Conservation (phyloP, 768 basidiomycete genomes). For the Leccinellum rugosiceps region DNA sequence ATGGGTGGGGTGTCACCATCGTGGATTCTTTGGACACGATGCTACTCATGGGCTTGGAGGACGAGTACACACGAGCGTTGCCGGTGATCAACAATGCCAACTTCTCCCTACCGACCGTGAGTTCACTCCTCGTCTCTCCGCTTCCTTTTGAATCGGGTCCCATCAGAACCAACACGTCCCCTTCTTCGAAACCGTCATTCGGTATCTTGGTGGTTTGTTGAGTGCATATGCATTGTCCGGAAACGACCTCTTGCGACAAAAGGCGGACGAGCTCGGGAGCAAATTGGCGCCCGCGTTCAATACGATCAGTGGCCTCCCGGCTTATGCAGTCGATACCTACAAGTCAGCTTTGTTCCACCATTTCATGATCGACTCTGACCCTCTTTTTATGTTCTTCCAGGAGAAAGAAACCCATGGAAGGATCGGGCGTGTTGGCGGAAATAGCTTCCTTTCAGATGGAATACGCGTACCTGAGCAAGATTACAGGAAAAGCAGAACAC, state of each 20-base stretch:
- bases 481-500: constrained; percentile 68
- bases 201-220: constrained; percentile 84
- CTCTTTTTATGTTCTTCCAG: neutral
- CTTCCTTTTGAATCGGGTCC: neutral
- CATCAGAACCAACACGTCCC: constrained; percentile 36
- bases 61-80: constrained; percentile 66
- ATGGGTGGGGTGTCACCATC: constrained; percentile 75
- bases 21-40: constrained; percentile 86
- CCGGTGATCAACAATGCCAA: constrained; percentile 45
- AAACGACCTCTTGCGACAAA: constrained; percentile 57
- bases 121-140: neutral
- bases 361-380: neutral
- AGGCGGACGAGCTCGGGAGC: constrained; percentile 73
- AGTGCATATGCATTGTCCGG: constrained; percentile 76
- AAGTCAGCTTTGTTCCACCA: constrained; percentile 35
- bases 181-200: constrained; percentile 83
- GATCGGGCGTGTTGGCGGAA: constrained; percentile 59
- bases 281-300: constrained; percentile 70
- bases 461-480: constrained; percentile 78
- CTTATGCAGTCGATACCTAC: constrained; percentile 64
- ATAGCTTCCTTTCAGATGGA: constrained; percentile 80
- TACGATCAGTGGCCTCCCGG: constrained; percentile 66
- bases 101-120: constrained; percentile 47
- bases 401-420: neutral
- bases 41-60: constrained; percentile 71